Conservation (phyloP, 2,329 filamentous ascomycete species). For the Xylariomycetidae sp. region DNA sequence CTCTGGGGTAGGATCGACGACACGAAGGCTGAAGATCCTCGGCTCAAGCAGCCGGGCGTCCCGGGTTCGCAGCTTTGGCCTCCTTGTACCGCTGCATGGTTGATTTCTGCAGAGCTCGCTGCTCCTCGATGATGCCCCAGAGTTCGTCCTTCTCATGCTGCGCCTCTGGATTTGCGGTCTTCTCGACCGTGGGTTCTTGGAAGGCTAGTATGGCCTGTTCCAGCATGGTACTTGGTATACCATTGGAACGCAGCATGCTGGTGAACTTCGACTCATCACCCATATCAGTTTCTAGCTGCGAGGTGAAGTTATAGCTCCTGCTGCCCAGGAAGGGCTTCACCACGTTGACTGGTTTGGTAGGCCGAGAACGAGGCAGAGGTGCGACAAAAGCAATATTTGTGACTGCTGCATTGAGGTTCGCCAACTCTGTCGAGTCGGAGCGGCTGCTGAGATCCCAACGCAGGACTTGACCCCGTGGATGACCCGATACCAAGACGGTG, state of each 20-base stretch:
- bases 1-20: too few relatives aligned
- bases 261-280: constrained; percentile 36
- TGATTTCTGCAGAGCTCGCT: constrained; percentile 36
- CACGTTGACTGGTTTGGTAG: constrained; percentile 52
- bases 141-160: constrained; percentile 38
- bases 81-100: constrained; percentile 26
- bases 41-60: constrained; percentile 4
- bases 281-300: constrained; percentile 50
- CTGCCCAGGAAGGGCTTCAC: constrained; percentile 74
- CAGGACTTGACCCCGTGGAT: constrained; percentile 70
- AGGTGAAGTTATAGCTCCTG: constrained; percentile 58
- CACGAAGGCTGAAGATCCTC: too few relatives aligned
- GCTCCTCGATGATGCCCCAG: constrained; percentile 38
- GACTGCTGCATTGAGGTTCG: constrained; percentile 72
- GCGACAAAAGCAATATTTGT: constrained; percentile 74
- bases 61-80: constrained; percentile 20
- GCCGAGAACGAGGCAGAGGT: constrained; percentile 44
- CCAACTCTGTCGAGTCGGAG: constrained; percentile 59
- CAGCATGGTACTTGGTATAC: constrained; percentile 41
- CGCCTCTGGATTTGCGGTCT: constrained; percentile 28
- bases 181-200: constrained; percentile 25
- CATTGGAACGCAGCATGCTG: constrained; percentile 38
- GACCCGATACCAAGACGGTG: constrained; percentile 72
- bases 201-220: constrained; percentile 46
- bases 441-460: constrained; percentile 73